phyloP scores from a whole-genome alignment of 139 green algal species.

The Chlorella sp. region DNA sequence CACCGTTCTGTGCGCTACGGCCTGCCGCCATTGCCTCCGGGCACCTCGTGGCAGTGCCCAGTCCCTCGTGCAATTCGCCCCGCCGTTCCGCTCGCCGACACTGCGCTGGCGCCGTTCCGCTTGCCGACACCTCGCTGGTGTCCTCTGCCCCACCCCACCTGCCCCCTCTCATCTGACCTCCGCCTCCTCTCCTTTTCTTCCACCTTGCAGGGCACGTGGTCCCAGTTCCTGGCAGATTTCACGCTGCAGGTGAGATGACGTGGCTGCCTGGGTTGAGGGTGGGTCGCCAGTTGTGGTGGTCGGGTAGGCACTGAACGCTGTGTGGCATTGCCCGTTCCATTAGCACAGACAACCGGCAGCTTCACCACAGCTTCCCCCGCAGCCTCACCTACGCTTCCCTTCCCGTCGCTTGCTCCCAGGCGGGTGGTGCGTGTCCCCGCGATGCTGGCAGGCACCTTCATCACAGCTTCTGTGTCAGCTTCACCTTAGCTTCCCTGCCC shows the following conservation, averaged over 20 bases:
- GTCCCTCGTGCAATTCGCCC: too few relatives aligned
- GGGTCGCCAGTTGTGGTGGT: too few relatives aligned
- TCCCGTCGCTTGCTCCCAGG: background rate
- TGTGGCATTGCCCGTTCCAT: too few relatives aligned
- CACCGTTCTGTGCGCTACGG: too few relatives aligned
- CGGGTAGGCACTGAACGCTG: too few relatives aligned
- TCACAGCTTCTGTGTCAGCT: constrained; percentile 80
- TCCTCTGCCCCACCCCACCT: background rate
- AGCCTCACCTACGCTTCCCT: background rate
- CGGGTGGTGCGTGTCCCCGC: constrained; percentile 81
- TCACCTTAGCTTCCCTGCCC: background rate
- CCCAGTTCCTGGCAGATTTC: constrained; percentile 83
- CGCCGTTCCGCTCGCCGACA: too few relatives aligned
- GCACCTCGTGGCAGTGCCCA: too few relatives aligned
- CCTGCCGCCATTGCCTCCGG: too few relatives aligned
- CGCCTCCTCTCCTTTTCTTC: background rate
- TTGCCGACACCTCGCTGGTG: too few relatives aligned
- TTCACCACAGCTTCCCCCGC: background rate
- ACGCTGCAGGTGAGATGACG: constrained; percentile 45
- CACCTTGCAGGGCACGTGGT: constrained; percentile 80
- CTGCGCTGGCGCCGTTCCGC: too few relatives aligned
- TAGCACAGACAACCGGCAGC: too few relatives aligned
- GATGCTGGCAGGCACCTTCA: constrained; percentile 95
- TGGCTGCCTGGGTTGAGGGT: background rate
- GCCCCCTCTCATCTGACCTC: background rate